Evolutionary conservation across 75 land plant genomes (phyloP), one percentile per base, ranked within the genome.

Genomic region (Ceratopteris richardii): DNA sequence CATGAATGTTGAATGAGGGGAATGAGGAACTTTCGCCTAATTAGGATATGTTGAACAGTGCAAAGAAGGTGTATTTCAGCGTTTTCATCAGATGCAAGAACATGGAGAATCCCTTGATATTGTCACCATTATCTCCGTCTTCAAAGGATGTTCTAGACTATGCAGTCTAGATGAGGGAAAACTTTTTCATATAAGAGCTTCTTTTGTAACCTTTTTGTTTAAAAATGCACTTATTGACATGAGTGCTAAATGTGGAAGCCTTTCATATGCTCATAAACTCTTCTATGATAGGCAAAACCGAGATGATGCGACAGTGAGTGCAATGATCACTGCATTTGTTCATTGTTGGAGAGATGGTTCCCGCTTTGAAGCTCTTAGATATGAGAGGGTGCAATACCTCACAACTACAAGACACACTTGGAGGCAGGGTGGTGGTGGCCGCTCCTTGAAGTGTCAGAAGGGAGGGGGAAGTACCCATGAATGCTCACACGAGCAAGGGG

Each of bases 81-180:
- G 78, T 72, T 85, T 78, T 51, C n/a, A 60, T 16, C 69, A 73
- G 21, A 85, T 85, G 89, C 54, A 39, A 3, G 7, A 43, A 1
- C 44, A 51, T 11, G 77, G 72, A 7, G 6, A 44, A 0, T 0
- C 13, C 10, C 54, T 39, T 1, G 56, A 77, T 43, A 50, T 71
- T 39, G 23, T 66, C 57, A 75, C 85, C 2, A 62, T 74, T 43
- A 61, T 68, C 18, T 82, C 67, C 56, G 37, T 63, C 6, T 40
- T 76, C 58, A 83, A 83, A 64, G 82, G 74, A 14, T 78, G 86
- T 66, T 67, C 69, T 11, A 41, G 71, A 0, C 48, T 57, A 25
- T 22, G 20, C 0, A 60, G 67, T 16, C 13, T 79, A 16, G 11
- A 24, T 11, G 23, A 57, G n/a, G 79, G 79, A 1, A 40, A 20